Evolutionary conservation across 2,329 filamentous ascomycete species (phyloP).

Genomic region (Penicillium capsulatum): DNA sequence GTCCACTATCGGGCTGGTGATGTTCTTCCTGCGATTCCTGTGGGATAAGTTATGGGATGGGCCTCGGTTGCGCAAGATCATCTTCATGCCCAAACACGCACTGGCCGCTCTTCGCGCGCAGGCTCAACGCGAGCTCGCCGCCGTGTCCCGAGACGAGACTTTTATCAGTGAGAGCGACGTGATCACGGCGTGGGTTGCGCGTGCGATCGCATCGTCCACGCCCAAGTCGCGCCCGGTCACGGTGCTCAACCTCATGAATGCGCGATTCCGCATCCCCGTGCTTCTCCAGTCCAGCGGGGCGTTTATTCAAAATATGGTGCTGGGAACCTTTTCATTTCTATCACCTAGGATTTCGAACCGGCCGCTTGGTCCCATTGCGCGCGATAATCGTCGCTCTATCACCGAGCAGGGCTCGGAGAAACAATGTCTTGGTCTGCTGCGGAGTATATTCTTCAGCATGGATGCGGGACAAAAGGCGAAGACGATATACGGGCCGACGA

Average conservation of each 20-base stretch:
- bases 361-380: slow-evolving; percentile 5
- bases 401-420: slow-evolving; percentile 5
- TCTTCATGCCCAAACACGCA: slow-evolving; percentile 5
- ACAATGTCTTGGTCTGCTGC: slow-evolving; percentile 7
- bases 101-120: slow-evolving; percentile 1
- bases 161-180: slow-evolving; percentile 13
- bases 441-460: slow-evolving; percentile 5
- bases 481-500: slow-evolving; percentile 6
- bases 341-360: slow-evolving; percentile 1
- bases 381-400: slow-evolving; percentile 2
- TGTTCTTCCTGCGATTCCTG: slow-evolving; percentile 8
- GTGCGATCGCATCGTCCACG: slow-evolving; percentile 4
- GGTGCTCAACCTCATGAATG: slow-evolving; percentile 8
- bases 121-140: not conserved
- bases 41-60: slow-evolving; percentile 9
- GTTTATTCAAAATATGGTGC: slow-evolving; percentile 11
- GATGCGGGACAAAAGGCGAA: slow-evolving; percentile 1
- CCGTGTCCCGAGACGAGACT: not conserved
- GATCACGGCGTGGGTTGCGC: slow-evolving; percentile 8
- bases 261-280: slow-evolving; percentile 3
- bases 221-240: slow-evolving; percentile 5
- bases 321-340: slow-evolving; percentile 11
- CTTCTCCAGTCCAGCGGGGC: slow-evolving; percentile 3
- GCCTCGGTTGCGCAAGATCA: slow-evolving; percentile 2
- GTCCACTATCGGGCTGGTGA: slow-evolving; percentile 1